phyloP scores from a whole-genome alignment of 2,329 filamentous ascomycete species.

The Alternaria sp. region DNA sequence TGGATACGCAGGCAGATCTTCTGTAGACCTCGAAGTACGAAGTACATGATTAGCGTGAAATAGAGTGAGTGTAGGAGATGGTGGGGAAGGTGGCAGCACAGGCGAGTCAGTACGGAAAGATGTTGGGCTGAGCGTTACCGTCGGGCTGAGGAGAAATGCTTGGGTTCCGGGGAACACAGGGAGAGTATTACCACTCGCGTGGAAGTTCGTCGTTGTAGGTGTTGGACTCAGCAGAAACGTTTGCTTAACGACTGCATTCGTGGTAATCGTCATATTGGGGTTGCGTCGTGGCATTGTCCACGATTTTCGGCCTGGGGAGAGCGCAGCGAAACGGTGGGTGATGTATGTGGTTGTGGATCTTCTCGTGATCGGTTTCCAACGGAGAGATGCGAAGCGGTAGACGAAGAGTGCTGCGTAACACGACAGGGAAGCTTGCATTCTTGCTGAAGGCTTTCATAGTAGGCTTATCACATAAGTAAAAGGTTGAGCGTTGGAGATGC shows the following conservation, averaged over 20 bases:
- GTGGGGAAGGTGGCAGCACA: background rate
- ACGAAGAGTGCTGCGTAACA: background rate
- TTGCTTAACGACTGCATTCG: background rate
- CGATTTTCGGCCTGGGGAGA: background rate
- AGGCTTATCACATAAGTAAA: background rate
- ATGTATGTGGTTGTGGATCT: background rate
- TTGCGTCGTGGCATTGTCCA: background rate
- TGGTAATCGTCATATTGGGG: background rate
- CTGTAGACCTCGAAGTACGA: background rate
- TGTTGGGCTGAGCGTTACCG: background rate
- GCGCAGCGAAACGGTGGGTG: background rate
- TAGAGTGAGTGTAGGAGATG: background rate
- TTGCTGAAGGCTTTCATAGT: background rate
- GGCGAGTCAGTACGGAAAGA: constrained; percentile 1
- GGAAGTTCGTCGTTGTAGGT: background rate
- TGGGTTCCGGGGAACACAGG: background rate
- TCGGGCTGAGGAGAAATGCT: constrained; percentile 7
- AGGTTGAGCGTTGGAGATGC: background rate
- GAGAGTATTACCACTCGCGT: background rate
- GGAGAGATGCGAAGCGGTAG: background rate
- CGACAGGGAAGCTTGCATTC: background rate
- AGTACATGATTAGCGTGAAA: background rate
- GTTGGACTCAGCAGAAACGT: constrained; percentile 9
- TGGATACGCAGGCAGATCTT: background rate
- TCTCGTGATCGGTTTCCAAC: background rate